Evolutionary conservation across 768 basidiomycete genomes (phyloP).

Genomic region (Mycena galopus): DNA sequence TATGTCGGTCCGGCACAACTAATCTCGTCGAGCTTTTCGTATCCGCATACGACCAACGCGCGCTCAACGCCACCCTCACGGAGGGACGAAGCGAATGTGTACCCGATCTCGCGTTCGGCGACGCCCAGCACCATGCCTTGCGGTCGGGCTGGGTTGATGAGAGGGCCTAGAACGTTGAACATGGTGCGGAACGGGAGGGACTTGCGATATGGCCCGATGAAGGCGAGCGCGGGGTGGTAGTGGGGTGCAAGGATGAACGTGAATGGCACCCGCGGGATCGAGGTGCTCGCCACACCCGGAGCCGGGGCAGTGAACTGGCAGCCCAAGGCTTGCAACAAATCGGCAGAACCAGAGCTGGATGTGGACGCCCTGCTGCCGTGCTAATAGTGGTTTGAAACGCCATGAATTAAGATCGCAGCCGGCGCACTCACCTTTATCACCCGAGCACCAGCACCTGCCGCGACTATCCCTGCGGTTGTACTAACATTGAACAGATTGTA

Average conservation of each 20-base stretch:
- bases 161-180: conserved; percentile 95
- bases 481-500: conserved; percentile 98
- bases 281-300: conserved; percentile 61
- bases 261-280: conserved; percentile 81
- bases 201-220: conserved; percentile 87
- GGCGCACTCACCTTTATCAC: conserved; percentile 83
- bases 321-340: conserved; percentile 87
- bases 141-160: conserved; percentile 92
- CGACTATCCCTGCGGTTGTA: conserved; percentile 93
- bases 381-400: conserved; percentile 56
- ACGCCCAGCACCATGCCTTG: conserved; percentile 93
- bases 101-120: conserved; percentile 83
- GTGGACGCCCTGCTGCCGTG: conserved; percentile 94
- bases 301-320: conserved; percentile 80
- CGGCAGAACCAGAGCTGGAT: conserved; percentile 94
- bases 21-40: conserved; percentile 94
- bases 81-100: conserved; percentile 83
- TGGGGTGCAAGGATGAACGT: conserved; percentile 94
- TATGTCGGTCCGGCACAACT: conserved; percentile 92
- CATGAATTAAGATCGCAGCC: conserved; percentile 16
- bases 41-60: conserved; percentile 94
- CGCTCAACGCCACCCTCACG: conserved; percentile 80
- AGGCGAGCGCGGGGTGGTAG: conserved; percentile 90
- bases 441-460: conserved; percentile 93
- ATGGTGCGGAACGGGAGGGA: conserved; percentile 94